Evolutionary conservation across 1,284 basidiomycete genomes (phyloP).

Genomic region (Apiotrichum mycotoxinovorans): DNA sequence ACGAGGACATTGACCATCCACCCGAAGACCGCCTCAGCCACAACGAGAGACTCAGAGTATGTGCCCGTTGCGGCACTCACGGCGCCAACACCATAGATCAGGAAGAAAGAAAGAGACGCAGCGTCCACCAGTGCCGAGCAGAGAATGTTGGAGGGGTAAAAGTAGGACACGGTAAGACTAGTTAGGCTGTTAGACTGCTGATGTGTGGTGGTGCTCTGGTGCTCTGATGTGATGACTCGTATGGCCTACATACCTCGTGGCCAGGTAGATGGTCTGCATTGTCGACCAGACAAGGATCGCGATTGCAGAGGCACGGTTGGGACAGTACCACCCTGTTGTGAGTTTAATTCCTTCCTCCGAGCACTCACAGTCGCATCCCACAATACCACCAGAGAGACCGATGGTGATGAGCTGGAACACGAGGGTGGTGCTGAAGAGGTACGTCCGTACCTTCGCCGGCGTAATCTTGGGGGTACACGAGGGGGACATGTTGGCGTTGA

Average conservation of each 20-base stretch:
- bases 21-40: background rate
- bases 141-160: background rate
- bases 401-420: background rate
- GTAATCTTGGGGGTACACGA: background rate
- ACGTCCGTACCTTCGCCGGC: background rate
- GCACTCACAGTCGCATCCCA: background rate
- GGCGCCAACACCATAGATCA: background rate
- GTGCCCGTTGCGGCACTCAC: background rate
- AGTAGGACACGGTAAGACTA: background rate
- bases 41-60: background rate
- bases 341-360: no score
- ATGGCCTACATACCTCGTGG: background rate
- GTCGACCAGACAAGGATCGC: background rate
- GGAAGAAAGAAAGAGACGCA: background rate
- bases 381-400: background rate
- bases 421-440: background rate
- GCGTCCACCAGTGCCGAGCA: background rate
- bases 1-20: background rate
- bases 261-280: background rate
- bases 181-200: background rate
- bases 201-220: background rate
- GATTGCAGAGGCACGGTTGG: background rate
- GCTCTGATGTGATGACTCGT: no score
- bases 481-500: no score
- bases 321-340: background rate